Conservation (phyloP, 1,139 yeast species). For the Geotrichum phurueaensis region DNA sequence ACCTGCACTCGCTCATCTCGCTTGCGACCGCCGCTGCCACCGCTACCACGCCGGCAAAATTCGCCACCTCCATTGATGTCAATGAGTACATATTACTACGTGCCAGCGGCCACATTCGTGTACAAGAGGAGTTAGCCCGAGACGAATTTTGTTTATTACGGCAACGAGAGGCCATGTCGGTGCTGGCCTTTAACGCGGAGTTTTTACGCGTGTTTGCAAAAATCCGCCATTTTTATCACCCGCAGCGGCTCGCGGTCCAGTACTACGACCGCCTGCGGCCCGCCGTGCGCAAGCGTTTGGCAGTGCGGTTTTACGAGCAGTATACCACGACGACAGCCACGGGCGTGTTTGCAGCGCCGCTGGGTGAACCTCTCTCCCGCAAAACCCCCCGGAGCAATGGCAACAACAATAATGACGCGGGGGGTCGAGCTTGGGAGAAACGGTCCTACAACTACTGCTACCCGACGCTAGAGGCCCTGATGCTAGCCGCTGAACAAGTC, state of each 20-base stretch:
- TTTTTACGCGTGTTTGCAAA: conserved; percentile 13
- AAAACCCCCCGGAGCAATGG: not conserved
- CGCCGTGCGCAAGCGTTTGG: conserved; percentile 7
- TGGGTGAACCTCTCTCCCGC: not conserved
- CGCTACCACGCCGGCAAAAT: not conserved
- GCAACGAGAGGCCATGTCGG: not conserved
- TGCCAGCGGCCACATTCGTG: conserved; percentile 15
- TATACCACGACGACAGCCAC: conserved; percentile 1
- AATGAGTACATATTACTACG: conserved; percentile 12
- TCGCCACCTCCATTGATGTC: conserved; percentile 7
- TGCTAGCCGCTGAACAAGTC: conserved; percentile 14
- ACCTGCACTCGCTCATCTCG: conserved; percentile 6
- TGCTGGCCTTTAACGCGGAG: conserved; percentile 9
- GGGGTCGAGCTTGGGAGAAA: too few species aligned
- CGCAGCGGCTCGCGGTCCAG: conserved; percentile 16
- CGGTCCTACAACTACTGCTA: not conserved
- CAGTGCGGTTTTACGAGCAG: conserved; percentile 7
- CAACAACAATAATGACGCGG: too few species aligned
- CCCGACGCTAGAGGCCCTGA: conserved; percentile 10
- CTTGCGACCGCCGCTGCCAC: conserved; percentile 1
- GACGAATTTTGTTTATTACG: conserved; percentile 5
- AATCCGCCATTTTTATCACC: conserved; percentile 14
- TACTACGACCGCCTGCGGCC: conserved; percentile 14
- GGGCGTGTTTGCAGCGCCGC: not conserved
- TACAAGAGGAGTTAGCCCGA: conserved; percentile 16